These are phyloP conservation scores for Spergularia marina DNA, from an alignment of 148 eudicot genomes.

Conservation along the genomic window DNA sequence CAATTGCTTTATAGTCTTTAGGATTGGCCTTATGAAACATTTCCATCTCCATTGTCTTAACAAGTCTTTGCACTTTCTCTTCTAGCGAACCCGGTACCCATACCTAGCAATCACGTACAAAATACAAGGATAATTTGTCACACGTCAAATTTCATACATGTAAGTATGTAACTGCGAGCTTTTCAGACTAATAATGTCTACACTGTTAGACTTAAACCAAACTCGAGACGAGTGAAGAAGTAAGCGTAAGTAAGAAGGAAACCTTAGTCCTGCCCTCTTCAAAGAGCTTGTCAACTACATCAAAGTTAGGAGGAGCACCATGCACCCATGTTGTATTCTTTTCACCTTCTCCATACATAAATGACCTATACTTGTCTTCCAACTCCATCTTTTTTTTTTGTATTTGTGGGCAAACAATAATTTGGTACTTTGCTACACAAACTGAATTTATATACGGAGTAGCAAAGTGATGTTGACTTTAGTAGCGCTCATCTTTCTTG, in stretches of 20 bases:
- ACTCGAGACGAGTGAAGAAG: too few relatives aligned
- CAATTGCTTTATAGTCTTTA: conserved; percentile 53
- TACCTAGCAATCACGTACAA: conserved; percentile 33
- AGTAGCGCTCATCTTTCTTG: too few relatives aligned
- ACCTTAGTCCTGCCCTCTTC: conserved; percentile 81
- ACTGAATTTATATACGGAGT: too few relatives aligned
- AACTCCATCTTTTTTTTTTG: conserved; percentile 1
- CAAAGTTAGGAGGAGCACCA: conserved; percentile 70
- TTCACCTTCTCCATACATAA: conserved; percentile 58
- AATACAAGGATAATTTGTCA: neutral
- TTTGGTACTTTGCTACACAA: too few relatives aligned
- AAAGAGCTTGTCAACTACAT: conserved; percentile 63
- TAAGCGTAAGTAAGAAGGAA: neutral
- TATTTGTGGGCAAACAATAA: neutral
- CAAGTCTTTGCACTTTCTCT: conserved; percentile 69
- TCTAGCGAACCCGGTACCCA: conserved; percentile 79
- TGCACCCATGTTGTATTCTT: conserved; percentile 53
- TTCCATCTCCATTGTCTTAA: conserved; percentile 89
- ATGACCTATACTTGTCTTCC: conserved; percentile 55
- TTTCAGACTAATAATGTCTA: too few relatives aligned
- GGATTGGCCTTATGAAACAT: conserved; percentile 51
- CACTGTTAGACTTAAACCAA: neutral
- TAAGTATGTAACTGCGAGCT: neutral
- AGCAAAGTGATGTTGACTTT: too few relatives aligned
- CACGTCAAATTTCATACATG: too few relatives aligned